A percentile compares a stretch with the other conserved stretches of the same genome.
Evolutionary conservation across 495 filamentous ascomycete species (phyloP).

Genomic region (Aspergillus carlsbadensis): DNA sequence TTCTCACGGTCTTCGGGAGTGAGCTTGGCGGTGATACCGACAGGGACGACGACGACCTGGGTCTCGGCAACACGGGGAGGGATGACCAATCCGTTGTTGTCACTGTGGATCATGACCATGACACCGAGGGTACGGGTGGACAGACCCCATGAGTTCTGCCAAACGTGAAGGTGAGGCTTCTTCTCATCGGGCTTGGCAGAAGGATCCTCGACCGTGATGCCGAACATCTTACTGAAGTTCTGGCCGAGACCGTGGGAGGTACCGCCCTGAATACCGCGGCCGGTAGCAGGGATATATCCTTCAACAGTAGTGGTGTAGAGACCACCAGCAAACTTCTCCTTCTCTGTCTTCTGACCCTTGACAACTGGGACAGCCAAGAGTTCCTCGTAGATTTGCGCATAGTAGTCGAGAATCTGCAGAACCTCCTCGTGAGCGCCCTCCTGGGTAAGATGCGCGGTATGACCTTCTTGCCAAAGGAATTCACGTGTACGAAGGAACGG

Average conservation of each 20-base stretch:
- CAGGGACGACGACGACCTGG: conserved; percentile 88
- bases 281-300: conserved; percentile 84
- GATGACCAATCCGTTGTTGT: conserved; percentile 89
- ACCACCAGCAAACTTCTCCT: conserved; percentile 96
- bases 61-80: conserved; percentile 85
- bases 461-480: conserved; percentile 98
- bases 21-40: conserved; percentile 85
- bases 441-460: conserved; percentile 88
- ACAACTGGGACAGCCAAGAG: conserved; percentile 93
- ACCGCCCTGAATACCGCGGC: conserved; percentile 92
- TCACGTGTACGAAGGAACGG: conserved; percentile 91
- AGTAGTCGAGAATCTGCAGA: conserved; percentile 87
- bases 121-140: conserved; percentile 94
- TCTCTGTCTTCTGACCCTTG: conserved; percentile 80
- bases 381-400: conserved; percentile 85
- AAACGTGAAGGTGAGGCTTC: conserved; percentile 71
- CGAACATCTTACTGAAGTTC: conserved; percentile 98
- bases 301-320: conserved; percentile 94
- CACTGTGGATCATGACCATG: conserved; percentile 96
- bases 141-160: conserved; percentile 99
- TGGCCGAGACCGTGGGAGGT: conserved; percentile 94
- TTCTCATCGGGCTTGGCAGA: conserved; percentile 70
- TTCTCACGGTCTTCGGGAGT: conserved; percentile 70
- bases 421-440: conserved; percentile 79
- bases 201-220: conserved; percentile 94